Conservation (phyloP, 163 green algal genomes). For the Trebouxiophyceae sp. region DNA sequence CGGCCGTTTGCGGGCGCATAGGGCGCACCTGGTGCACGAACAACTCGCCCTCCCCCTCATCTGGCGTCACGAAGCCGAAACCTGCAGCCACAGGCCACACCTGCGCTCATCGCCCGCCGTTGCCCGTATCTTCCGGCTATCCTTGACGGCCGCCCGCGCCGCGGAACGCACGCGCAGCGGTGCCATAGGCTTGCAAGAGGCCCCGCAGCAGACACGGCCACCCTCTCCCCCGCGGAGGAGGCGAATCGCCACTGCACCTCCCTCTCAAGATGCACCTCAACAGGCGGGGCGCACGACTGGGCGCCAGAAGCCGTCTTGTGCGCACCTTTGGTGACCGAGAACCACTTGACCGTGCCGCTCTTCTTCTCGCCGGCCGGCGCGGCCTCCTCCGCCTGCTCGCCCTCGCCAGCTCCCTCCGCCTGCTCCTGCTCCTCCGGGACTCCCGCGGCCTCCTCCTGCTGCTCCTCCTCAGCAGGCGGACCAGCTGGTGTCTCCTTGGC, state of each 20-base stretch:
- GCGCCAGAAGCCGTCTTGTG: background rate
- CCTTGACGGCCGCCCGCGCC: background rate
- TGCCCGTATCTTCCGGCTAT: background rate
- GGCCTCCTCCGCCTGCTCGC: too few relatives aligned
- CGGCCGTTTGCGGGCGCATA: background rate
- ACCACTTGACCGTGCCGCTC: conserved; percentile 16
- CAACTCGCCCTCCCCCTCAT: conserved; percentile 73
- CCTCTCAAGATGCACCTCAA: background rate
- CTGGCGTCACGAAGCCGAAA: conserved; percentile 92
- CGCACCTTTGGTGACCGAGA: background rate
- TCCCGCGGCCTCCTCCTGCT: too few relatives aligned
- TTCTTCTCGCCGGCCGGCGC: too few relatives aligned
- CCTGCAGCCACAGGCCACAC: conserved; percentile 18
- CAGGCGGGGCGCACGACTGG: background rate
- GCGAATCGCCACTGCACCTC: too few relatives aligned
- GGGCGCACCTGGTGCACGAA: conserved; percentile 81
- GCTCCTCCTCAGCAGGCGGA: too few relatives aligned
- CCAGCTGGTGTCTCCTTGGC: too few relatives aligned
- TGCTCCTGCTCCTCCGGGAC: too few relatives aligned
- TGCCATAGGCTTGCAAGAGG: background rate
- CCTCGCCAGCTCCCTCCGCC: too few relatives aligned
- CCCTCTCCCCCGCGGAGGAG: too few relatives aligned
- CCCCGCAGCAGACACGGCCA: background rate
- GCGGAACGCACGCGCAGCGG: background rate
- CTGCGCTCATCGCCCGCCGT: background rate